Conservation (phyloP, 1,284 basidiomycete genomes). For the Omphalotus olearius region DNA sequence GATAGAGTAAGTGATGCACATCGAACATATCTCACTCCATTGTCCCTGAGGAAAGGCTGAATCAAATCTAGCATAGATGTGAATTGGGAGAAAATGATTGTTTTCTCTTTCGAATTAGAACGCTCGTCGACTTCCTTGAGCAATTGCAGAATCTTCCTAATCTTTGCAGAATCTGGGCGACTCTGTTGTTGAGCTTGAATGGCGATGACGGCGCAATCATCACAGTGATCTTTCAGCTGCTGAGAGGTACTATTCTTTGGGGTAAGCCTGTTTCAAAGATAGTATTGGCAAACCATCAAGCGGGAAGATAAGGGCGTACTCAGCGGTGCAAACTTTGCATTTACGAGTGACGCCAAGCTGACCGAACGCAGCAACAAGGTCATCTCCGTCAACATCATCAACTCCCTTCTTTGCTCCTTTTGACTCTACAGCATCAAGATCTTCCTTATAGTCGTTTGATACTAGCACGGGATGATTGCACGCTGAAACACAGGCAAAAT, state of each 20-base stretch:
- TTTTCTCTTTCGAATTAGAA: constrained; percentile 74
- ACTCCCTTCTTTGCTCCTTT: constrained; percentile 48
- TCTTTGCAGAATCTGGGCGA: constrained; percentile 79
- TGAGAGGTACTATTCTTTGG: constrained; percentile 10
- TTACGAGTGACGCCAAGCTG: constrained; percentile 66
- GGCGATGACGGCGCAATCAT: constrained; percentile 54
- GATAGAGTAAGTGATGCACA: constrained; percentile 53
- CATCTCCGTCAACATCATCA: constrained; percentile 60
- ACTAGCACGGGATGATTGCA: constrained; percentile 88
- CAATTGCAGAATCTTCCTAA: constrained; percentile 76
- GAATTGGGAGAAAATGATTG: constrained; percentile 82
- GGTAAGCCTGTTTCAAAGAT: constrained; percentile 1
- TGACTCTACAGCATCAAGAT: constrained; percentile 71
- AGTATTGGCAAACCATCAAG: background rate
- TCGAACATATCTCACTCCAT: constrained; percentile 70
- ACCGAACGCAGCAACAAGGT: constrained; percentile 74
- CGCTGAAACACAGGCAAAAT: constrained; percentile 40
- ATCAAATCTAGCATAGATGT: constrained; percentile 75
- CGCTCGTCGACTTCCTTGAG: constrained; percentile 63
- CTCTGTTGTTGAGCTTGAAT: constrained; percentile 25
- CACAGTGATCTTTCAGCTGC: constrained; percentile 40
- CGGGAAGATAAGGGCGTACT: constrained; percentile 40
- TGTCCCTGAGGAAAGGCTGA: constrained; percentile 58
- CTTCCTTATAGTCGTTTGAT: constrained; percentile 67
- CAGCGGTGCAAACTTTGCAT: constrained; percentile 71